Percentiles rank a stretch among this genome's conserved stretches.
Conservation (phyloP, 495 filamentous ascomycete species). For the Penicillium salamii region DNA sequence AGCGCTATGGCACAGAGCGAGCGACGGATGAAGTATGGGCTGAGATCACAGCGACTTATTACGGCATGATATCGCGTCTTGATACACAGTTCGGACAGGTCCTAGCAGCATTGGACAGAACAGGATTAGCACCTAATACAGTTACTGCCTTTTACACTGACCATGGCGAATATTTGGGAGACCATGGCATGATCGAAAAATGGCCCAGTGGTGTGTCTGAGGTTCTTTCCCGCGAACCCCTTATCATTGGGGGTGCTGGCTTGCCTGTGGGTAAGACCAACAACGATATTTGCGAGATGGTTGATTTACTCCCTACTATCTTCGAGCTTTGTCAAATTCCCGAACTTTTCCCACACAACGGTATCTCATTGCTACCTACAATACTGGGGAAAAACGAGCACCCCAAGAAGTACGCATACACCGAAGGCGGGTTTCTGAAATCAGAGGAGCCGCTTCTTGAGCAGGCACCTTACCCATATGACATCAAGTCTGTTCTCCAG, state of each 20-base stretch:
- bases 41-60: slow-evolving; percentile 26
- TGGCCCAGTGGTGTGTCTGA: slow-evolving; percentile 28
- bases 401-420: slow-evolving; percentile 24
- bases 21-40: slow-evolving; percentile 21
- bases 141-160: slow-evolving; percentile 28
- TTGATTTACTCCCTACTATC: slow-evolving; percentile 28
- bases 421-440: slow-evolving; percentile 23
- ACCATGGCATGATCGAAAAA: slow-evolving; percentile 29
- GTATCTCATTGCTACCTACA: slow-evolving; percentile 18
- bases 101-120: slow-evolving; percentile 9
- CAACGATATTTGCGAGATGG: slow-evolving; percentile 28
- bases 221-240: slow-evolving; percentile 22
- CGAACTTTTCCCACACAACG: slow-evolving; percentile 24
- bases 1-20: slow-evolving; percentile 19
- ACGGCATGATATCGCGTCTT: slow-evolving; percentile 25
- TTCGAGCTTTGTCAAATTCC: slow-evolving; percentile 21
- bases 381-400: slow-evolving; percentile 11
- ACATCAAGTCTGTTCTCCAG: slow-evolving; percentile 25
- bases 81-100: slow-evolving; percentile 25
- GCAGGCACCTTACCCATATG: slow-evolving; percentile 25
- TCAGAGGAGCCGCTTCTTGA: slow-evolving; percentile 27
- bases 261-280: slow-evolving; percentile 19
- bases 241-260: slow-evolving; percentile 28
- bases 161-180: slow-evolving; percentile 26
- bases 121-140: slow-evolving; percentile 18